Conservation (phyloP, 345 rosid genomes). For the Populus nigra region DNA sequence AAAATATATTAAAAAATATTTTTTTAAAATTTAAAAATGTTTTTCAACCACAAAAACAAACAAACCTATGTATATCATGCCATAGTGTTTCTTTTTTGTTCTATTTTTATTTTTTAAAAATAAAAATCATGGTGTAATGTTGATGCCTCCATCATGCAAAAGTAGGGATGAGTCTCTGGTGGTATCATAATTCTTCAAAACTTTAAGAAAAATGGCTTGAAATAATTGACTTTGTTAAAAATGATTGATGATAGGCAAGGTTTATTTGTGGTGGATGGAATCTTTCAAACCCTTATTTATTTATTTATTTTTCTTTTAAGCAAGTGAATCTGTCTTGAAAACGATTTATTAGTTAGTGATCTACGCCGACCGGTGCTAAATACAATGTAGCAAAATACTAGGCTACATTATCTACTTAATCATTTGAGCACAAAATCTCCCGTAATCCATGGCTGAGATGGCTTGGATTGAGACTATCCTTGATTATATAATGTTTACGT, state of each 20-base stretch:
- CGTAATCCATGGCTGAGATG: constrained; percentile 2
- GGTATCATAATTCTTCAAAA: not conserved
- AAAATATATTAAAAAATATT: no score
- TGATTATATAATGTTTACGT: not conserved
- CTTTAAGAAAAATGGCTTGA: not conserved
- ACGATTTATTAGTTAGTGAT: not conserved
- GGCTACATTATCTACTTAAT: not conserved
- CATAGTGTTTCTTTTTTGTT: not conserved
- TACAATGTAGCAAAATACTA: not conserved
- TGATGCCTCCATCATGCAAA: not conserved
- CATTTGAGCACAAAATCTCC: constrained; percentile 8
- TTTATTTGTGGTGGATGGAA: not conserved
- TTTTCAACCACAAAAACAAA: no score
- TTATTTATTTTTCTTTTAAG: not conserved
- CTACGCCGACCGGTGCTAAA: not conserved
- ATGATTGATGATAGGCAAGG: not conserved
- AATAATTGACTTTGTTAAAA: not conserved
- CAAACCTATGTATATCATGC: no score
- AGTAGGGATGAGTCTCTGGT: not conserved
- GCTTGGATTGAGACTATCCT: constrained; percentile 5
- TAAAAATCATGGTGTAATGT: not conserved
- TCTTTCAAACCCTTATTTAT: not conserved
- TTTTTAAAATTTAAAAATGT: no score
- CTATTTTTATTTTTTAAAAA: no score
- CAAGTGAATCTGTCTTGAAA: not conserved